Base-by-base conservation (phyloP, 2,329 filamentous ascomycete species). In the Fusarium odoratissimum region DNA sequence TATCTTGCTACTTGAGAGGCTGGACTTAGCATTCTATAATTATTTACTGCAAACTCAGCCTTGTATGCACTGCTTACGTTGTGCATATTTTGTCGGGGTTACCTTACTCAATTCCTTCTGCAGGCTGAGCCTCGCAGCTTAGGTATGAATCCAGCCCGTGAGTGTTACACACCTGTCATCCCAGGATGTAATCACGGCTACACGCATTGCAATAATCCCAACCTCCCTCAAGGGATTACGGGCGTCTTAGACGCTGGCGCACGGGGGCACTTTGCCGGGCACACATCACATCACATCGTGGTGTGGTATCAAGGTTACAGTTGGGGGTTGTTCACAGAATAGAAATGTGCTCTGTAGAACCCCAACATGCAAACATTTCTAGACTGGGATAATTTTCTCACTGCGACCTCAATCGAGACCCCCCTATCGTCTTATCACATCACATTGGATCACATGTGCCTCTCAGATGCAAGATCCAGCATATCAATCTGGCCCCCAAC, bases 401-500 rank as follows among this genome's bases (percentile, higher is more conserved):
- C 63, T 68, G 44, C 65, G 35, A 17, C 65, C 57, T 40, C 60
- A 51, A 64, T 69, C 64, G 57, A 51, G 65, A 64, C 64, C 44
- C 66, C 49, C 59, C 19, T 48, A 28, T 38, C 35, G 55, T 28
- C 46, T 51, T 42, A 40, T 49, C 33, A 60, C 35, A 51, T 48
- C 45, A 40, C 40, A 67, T 54, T 31, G 49, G 49, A 61, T 52
- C 63, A 65, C 63, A 65, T 64, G 57, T 61, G 33, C 60, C 30
- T 59, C 33, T 17, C 31, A 35, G 23, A 69, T 69, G 61, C 67
- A 67, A 70, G 67, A 70, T 69, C 58, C 64, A 69, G 66, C 59
- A 69, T 60, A 70, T 54, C 52, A 69, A 75, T 75, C 63, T 64
- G 21, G 56, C 62, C 73, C 73, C 68, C 68, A 66, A 71, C 64